These are phyloP conservation scores for Drechslera avenae DNA, from an alignment of 2,329 filamentous ascomycete species.

Conservation along the genomic window DNA sequence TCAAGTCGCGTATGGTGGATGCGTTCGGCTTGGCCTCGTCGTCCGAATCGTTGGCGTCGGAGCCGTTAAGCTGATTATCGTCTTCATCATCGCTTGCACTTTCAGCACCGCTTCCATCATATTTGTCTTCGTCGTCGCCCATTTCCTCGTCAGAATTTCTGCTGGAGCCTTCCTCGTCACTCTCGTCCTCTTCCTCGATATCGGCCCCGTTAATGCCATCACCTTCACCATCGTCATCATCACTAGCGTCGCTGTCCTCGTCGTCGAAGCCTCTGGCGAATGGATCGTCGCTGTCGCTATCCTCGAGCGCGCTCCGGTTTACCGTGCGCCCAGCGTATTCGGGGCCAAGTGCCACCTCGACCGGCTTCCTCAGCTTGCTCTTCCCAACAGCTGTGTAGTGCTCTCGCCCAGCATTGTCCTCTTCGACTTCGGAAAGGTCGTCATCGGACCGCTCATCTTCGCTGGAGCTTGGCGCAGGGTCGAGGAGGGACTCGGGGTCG, in stretches of 20 bases:
- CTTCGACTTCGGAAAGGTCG: conserved; percentile 45
- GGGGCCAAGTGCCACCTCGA: conserved; percentile 71
- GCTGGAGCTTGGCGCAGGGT: conserved; percentile 61
- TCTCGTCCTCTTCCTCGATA: conserved; percentile 5
- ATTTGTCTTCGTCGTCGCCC: conserved; percentile 46
- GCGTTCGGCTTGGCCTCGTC: conserved; percentile 47
- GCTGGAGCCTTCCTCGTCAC: conserved; percentile 48
- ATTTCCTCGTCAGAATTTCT: conserved; percentile 50
- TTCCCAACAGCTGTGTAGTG: conserved; percentile 87
- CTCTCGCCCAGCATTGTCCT: conserved; percentile 71
- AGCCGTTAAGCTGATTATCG: conserved; percentile 39
- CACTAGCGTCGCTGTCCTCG: conserved; percentile 46
- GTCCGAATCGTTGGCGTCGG: conserved; percentile 49
- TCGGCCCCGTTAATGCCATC: conserved; percentile 25
- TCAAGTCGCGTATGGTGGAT: conserved; percentile 68
- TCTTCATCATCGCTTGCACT: conserved; percentile 58
- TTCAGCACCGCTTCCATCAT: conserved; percentile 49
- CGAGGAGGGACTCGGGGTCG: conserved; percentile 73
- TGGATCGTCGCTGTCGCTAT: conserved; percentile 61
- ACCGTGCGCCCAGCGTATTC: conserved; percentile 80
- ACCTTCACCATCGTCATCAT: conserved; percentile 27
- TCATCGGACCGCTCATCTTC: conserved; percentile 62
- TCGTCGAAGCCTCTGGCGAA: conserved; percentile 54
- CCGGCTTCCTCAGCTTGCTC: conserved; percentile 79
- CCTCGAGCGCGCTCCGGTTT: conserved; percentile 67